phyloP scores from a whole-genome alignment of 257 asterid genomes.

The Henckelia pumila region DNA sequence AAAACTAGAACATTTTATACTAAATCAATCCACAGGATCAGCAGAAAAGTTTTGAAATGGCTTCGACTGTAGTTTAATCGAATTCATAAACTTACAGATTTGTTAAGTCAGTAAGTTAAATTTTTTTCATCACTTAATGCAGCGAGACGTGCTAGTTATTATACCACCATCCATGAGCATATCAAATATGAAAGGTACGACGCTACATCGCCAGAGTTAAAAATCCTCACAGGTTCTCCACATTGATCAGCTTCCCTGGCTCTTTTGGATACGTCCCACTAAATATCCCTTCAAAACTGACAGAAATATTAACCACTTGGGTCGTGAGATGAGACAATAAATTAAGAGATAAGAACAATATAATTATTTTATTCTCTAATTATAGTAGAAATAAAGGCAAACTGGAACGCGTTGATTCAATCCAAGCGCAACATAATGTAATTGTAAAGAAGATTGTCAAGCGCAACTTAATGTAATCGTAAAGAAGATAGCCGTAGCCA shows the following conservation, averaged over 20 bases:
- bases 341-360: too few species aligned
- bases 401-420: too few species aligned
- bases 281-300: too few species aligned
- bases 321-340: too few species aligned
- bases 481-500: neutral
- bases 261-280: neutral
- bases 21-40: neutral
- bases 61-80: neutral
- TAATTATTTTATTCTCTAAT: too few species aligned
- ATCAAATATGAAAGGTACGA: neutral
- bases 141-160: too few species aligned
- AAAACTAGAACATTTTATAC: neutral
- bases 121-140: too few species aligned
- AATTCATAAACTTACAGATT: neutral
- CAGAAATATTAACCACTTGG: too few species aligned
- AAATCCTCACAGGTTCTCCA: neutral
- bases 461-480: too few species aligned
- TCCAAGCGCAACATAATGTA: too few species aligned
- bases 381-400: too few species aligned
- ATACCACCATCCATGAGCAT: neutral
- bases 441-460: too few species aligned
- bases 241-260: neutral
- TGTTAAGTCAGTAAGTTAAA: neutral
- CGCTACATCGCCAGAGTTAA: neutral
- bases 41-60: neutral